Conservation (phyloP, 1,284 basidiomycete species). For the Lignosus rhinocerotis region DNA sequence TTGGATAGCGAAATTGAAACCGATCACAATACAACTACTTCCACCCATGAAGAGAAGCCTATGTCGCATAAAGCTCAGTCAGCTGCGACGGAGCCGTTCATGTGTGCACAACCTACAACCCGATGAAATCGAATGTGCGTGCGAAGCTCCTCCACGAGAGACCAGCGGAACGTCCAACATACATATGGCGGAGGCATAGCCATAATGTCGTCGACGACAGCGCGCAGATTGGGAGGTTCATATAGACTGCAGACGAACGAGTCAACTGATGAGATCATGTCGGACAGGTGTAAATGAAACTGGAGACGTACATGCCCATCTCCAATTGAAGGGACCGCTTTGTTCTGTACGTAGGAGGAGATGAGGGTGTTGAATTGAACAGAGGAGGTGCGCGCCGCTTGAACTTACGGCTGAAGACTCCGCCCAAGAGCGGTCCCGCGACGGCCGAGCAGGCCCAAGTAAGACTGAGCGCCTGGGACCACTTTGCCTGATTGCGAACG, state of each 20-base stretch:
- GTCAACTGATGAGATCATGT: background rate
- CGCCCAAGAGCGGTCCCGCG: conserved; percentile 76
- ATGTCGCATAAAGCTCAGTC: conserved; percentile 17
- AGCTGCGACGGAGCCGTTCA: conserved; percentile 14
- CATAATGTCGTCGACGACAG: conserved; percentile 57
- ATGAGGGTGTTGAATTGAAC: background rate
- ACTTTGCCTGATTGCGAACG: conserved; percentile 65
- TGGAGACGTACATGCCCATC: conserved; percentile 73
- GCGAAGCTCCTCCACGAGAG: conserved; percentile 57
- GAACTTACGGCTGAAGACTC: conserved; percentile 72
- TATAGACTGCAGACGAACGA: conserved; percentile 50
- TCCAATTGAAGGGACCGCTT: conserved; percentile 52
- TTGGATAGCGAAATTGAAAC: conserved; percentile 71
- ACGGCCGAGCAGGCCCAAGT: conserved; percentile 83
- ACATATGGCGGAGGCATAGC: conserved; percentile 57
- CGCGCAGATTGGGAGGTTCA: conserved; percentile 76
- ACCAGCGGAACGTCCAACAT: conserved; percentile 43
- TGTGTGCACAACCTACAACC: conserved; percentile 54
- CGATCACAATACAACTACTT: conserved; percentile 72
- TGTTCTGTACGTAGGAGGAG: conserved; percentile 16
- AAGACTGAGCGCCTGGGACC: conserved; percentile 78
- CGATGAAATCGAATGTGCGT: conserved; percentile 69
- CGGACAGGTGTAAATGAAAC: background rate
- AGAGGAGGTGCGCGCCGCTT: background rate
- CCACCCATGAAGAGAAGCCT: conserved; percentile 74